Evolutionary conservation across 176 grass and related monocot genomes (phyloP).

Genomic region (Ensete ventricosum): DNA sequence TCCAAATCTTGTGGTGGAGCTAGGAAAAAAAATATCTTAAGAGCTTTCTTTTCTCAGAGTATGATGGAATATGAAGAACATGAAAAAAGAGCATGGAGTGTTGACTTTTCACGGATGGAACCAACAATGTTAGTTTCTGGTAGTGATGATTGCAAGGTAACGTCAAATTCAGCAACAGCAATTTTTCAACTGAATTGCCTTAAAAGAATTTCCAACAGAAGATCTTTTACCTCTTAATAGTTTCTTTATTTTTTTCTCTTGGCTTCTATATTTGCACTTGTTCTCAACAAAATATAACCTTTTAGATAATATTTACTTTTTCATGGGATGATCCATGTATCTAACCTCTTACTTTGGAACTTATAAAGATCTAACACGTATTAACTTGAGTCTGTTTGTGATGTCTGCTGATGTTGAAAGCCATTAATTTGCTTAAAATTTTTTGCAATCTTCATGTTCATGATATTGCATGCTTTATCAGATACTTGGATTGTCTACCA

Average conservation of each 20-base stretch:
- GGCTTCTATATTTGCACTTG: neutral
- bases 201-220: neutral
- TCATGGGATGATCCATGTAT: too few relatives aligned
- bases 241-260: neutral
- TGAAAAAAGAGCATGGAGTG: slow-evolving; percentile 99
- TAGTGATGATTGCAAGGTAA: slow-evolving; percentile 99
- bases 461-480: too few relatives aligned
- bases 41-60: slow-evolving; percentile 43
- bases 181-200: neutral
- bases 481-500: too few relatives aligned
- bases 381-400: too few relatives aligned
- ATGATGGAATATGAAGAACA: slow-evolving; percentile 99
- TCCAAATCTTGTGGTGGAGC: slow-evolving; percentile 3
- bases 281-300: too few relatives aligned
- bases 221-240: neutral
- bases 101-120: slow-evolving; percentile 95
- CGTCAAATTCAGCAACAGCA: neutral
- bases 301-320: too few relatives aligned
- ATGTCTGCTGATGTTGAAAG: too few relatives aligned
- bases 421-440: too few relatives aligned
- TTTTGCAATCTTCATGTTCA: too few relatives aligned
- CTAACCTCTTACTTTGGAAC: too few relatives aligned
- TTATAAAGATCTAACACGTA: too few relatives aligned
- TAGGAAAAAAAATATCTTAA: slow-evolving; percentile 12
- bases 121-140: slow-evolving; percentile 91